Evolutionary conservation across 495 filamentous ascomycete species (phyloP).

Genomic region (Clavariopsis aquatica): DNA sequence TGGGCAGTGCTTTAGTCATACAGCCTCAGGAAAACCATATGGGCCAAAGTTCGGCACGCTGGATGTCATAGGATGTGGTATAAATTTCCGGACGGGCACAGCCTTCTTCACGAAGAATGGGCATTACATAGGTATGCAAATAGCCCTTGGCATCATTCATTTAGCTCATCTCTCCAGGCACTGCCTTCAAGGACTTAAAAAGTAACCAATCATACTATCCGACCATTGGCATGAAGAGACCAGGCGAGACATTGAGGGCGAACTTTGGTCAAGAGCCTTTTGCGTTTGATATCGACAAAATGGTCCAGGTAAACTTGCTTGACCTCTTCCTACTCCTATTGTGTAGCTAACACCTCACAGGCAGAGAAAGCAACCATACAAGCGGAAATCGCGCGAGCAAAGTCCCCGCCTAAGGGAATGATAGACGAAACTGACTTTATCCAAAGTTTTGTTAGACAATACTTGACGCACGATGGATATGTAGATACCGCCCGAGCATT

Average conservation of each 20-base stretch:
- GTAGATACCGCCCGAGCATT: slow-evolving; percentile 93
- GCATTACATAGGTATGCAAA: slow-evolving; percentile 63
- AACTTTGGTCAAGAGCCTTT: slow-evolving; percentile 95
- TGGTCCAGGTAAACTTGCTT: slow-evolving; percentile 70
- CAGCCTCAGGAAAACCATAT: slow-evolving; percentile 73
- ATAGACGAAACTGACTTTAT: slow-evolving; percentile 73
- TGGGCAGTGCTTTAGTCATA: slow-evolving; percentile 78
- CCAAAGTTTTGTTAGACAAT: slow-evolving; percentile 82
- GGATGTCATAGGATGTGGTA: slow-evolving; percentile 90
- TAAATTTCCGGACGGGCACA: slow-evolving; percentile 86
- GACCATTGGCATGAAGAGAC: slow-evolving; percentile 90
- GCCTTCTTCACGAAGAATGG: slow-evolving; percentile 98
- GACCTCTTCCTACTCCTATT: neutral
- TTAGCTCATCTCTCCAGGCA: slow-evolving; percentile 53
- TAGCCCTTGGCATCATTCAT: neutral
- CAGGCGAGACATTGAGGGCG: slow-evolving; percentile 75
- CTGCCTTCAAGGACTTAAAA: slow-evolving; percentile 78
- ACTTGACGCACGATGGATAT: slow-evolving; percentile 92
- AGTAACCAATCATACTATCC: slow-evolving; percentile 70
- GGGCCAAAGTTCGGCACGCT: slow-evolving; percentile 68
- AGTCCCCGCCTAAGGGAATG: slow-evolving; percentile 1
- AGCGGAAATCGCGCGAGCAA: slow-evolving; percentile 21
- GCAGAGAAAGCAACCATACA: slow-evolving; percentile 26
- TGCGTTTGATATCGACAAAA: slow-evolving; percentile 85
- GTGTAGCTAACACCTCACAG: neutral